These are phyloP conservation scores for Apiotrichum sp. DNA, from an alignment of 1,284 basidiomycete genomes.

Conservation along the genomic window DNA sequence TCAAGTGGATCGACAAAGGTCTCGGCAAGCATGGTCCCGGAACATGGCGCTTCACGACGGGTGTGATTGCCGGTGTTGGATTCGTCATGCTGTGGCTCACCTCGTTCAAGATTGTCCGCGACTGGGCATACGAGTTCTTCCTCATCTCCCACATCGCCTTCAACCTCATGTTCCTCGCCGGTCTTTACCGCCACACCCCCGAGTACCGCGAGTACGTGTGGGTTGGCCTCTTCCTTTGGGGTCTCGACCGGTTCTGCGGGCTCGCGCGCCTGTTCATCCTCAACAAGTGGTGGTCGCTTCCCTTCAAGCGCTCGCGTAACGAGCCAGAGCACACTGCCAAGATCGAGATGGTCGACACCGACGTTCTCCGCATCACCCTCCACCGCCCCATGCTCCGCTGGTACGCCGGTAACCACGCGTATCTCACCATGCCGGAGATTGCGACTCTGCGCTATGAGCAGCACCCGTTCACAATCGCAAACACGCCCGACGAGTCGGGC, in stretches of 20 bases:
- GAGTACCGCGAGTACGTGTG: conserved; percentile 2
- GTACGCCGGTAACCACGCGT: conserved; percentile 36
- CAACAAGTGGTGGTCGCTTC: conserved; percentile 52
- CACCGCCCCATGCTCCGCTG: conserved; percentile 20
- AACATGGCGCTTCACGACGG: background rate
- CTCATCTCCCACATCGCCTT: conserved; percentile 50
- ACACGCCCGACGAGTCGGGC: conserved; percentile 16
- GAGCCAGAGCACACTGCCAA: conserved; percentile 26
- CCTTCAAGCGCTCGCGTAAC: conserved; percentile 14
- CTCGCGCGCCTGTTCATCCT: conserved; percentile 52
- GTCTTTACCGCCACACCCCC: conserved; percentile 15
- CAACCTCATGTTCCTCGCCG: conserved; percentile 18
- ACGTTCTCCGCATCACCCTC: conserved; percentile 35
- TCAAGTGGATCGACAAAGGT: conserved; percentile 16
- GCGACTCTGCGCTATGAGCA: conserved; percentile 39
- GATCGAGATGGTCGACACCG: conserved; percentile 50
- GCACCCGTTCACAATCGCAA: conserved; percentile 41
- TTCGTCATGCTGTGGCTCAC: conserved; percentile 49
- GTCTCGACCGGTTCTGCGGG: conserved; percentile 57
- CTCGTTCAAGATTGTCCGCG: conserved; percentile 48
- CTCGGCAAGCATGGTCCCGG: background rate
- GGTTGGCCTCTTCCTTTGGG: conserved; percentile 52
- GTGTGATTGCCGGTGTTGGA: conserved; percentile 20
- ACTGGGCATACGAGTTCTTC: conserved; percentile 52
- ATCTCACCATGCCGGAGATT: conserved; percentile 34